Evolutionary conservation across 177 flowering plant genomes (phyloP), one percentile per base, ranked within the genome.

Genomic region (Tripterygium wilfordii): DNA sequence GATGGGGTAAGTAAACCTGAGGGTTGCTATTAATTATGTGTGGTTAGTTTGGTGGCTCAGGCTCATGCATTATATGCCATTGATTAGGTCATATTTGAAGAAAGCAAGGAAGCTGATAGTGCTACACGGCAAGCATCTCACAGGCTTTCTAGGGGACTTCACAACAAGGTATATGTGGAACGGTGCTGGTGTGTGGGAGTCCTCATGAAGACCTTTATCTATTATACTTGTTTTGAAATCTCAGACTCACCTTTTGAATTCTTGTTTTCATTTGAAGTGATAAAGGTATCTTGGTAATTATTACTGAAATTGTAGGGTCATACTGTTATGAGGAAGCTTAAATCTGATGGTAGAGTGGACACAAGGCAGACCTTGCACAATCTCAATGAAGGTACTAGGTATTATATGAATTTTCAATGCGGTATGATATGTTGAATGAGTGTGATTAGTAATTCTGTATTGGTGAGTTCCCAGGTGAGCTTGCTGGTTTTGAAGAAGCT

Each of bases 291-390:
- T n/a, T n/a, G n/a, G n/a, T n/a, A n/a, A n/a, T n/a, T n/a, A n/a
- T n/a, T n/a, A n/a, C n/a, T n/a, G n/a, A n/a, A n/a, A n/a, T 39
- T 37, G 13, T 52, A 82, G 88, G 85, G 89, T 17, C 89, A 82
- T 58, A 61, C 79, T 3, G 28, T 77, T 10, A 37, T 69, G 15
- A 72, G 83, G 68, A 77, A 79, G 50, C 74, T 82, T 8, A 61
- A 70, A 14, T 71, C 85, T 24, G 85, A 79, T 75, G 85, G 89
- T 20, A 63, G 52, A 27, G 83, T 79, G 53, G 79, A 82, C 22
- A 60, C 77, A 13, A 72, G 63, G 79, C 83, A 82, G 64, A 73
- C 76, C 2, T 45, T 82, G 53, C 85, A 79, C 61, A 82, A 82
- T 49, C 64, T 82, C 8, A 53, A 79, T 58, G 72, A 82, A 82